phyloP scores from a whole-genome alignment of 257 asterid genomes.

The Solanum phureja region DNA sequence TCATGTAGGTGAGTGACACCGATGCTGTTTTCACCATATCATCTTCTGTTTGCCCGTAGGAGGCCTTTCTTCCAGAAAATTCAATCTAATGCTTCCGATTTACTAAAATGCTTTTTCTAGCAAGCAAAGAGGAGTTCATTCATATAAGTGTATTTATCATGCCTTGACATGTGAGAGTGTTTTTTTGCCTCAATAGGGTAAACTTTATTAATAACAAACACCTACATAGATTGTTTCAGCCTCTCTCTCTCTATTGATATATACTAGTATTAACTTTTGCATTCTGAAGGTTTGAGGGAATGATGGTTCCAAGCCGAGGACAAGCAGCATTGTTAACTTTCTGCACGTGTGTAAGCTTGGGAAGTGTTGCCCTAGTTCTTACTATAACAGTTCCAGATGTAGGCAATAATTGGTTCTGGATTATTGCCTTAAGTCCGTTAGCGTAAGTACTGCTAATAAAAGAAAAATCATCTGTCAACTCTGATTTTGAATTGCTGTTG shows the following conservation, averaged over 20 bases:
- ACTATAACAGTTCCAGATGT: conserved; percentile 81
- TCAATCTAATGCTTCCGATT: not conserved
- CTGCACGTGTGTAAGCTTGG: conserved; percentile 91
- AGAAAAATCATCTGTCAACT: not conserved
- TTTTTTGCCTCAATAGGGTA: not conserved
- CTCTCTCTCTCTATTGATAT: not conserved
- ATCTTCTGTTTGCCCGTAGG: not conserved
- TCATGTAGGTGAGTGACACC: not conserved
- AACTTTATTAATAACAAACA: not conserved
- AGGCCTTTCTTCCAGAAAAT: not conserved
- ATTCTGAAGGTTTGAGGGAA: conserved; percentile 72
- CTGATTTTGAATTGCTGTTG: not conserved
- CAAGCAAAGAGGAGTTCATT: not conserved
- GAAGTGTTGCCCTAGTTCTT: conserved; percentile 85
- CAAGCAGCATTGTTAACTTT: conserved; percentile 90
- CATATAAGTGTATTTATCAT: not conserved
- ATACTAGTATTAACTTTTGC: not conserved
- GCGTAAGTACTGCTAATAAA: conserved; percentile 53
- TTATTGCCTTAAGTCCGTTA: conserved; percentile 63
- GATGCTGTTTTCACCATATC: not conserved
- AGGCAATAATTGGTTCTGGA: conserved; percentile 86
- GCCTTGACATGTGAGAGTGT: not conserved
- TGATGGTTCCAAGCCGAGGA: conserved; percentile 89
- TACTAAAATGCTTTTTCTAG: not conserved
- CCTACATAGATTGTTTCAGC: not conserved